Evolutionary conservation across 768 basidiomycete genomes (phyloP).

Genomic region (Cubamyces sp.): DNA sequence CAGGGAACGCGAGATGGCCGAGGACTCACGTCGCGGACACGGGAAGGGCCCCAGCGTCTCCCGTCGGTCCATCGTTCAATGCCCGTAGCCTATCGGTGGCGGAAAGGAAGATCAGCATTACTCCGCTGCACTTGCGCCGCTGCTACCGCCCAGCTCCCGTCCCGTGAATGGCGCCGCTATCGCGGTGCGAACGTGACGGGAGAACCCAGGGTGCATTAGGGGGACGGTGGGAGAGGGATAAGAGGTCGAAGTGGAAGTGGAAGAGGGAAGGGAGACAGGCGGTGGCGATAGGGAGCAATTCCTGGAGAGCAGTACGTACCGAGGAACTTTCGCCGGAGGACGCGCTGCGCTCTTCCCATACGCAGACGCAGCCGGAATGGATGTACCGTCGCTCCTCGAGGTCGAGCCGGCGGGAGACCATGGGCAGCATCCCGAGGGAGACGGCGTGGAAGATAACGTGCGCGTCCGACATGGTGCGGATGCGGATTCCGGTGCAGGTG

Average conservation of each 20-base stretch:
- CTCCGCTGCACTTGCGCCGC: not conserved
- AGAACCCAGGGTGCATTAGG: too few relatives aligned
- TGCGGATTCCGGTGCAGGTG: conserved; percentile 65
- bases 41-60: conserved; percentile 73
- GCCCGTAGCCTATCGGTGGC: conserved; percentile 43
- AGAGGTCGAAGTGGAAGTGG: too few relatives aligned
- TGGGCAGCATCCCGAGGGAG: conserved; percentile 55
- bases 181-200: too few relatives aligned
- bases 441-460: conserved; percentile 80
- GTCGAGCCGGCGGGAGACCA: conserved; percentile 73
- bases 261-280: too few relatives aligned
- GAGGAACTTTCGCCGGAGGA: conserved; percentile 63
- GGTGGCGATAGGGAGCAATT: conserved; percentile 18
- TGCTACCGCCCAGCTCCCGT: too few relatives aligned
- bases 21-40: conserved; percentile 68
- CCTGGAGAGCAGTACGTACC: conserved; percentile 42
- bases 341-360: conserved; percentile 82
- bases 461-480: conserved; percentile 68
- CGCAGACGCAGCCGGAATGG: conserved; percentile 70
- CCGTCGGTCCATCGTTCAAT: conserved; percentile 85
- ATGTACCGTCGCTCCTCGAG: conserved; percentile 75
- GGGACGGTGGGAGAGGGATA: too few relatives aligned
- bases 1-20: not conserved
- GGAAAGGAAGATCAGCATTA: conserved; percentile 1
- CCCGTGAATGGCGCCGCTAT: too few relatives aligned